Conservation (phyloP, 2,329 filamentous ascomycete species). For the Aureobasidium pullulans region DNA sequence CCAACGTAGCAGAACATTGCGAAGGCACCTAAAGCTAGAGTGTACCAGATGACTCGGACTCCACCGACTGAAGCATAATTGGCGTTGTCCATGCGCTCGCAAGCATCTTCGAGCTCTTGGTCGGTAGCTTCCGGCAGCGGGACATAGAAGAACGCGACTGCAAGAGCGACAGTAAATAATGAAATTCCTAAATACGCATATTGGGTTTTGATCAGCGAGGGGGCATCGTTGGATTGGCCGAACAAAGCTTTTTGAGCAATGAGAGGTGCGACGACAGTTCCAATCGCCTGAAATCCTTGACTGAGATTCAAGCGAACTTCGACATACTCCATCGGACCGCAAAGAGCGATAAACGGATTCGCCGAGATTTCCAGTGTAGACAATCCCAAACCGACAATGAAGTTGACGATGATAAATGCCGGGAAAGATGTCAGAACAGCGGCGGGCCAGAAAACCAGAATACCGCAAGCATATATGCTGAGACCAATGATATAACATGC, state of each 20-base stretch:
- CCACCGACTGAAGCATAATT: conserved; percentile 40
- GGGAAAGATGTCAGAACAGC: conserved; percentile 55
- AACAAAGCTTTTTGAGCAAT: conserved; percentile 54
- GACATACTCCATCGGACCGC: conserved; percentile 52
- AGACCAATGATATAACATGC: conserved; percentile 54
- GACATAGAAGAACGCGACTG: conserved; percentile 53
- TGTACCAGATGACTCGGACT: conserved; percentile 48
- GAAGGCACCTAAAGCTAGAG: conserved; percentile 47
- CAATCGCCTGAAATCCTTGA: conserved; percentile 55
- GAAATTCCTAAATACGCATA: conserved; percentile 60
- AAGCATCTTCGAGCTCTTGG: conserved; percentile 49
- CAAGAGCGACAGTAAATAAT: conserved; percentile 52
- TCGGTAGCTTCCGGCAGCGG: conserved; percentile 57
- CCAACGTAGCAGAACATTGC: conserved; percentile 55
- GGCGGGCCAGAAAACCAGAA: conserved; percentile 57
- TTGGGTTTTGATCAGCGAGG: conserved; percentile 52
- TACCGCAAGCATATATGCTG: conserved; percentile 55
- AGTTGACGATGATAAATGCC: conserved; percentile 55
- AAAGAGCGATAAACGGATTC: conserved; percentile 56
- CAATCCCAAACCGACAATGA: conserved; percentile 54
- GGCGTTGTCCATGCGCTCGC: conserved; percentile 43
- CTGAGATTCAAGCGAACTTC: conserved; percentile 55
- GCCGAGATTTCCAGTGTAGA: conserved; percentile 54
- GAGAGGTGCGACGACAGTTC: conserved; percentile 52
- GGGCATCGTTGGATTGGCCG: conserved; percentile 37